phyloP scores from a whole-genome alignment of 441 rosid genomes.

The Capsella rubella region DNA sequence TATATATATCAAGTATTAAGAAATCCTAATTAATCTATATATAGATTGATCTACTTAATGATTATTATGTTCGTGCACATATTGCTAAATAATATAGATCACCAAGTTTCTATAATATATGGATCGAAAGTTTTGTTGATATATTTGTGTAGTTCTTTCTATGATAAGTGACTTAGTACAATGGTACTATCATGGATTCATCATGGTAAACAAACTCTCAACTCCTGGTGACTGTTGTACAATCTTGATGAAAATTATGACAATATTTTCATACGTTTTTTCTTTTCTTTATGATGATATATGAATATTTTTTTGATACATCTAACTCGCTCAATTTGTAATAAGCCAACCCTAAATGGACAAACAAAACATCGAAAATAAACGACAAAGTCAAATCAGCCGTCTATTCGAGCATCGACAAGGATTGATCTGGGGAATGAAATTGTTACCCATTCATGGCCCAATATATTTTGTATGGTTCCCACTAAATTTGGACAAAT shows the following conservation, averaged over 20 bases:
- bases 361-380: conserved; percentile 31
- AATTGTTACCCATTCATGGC: conserved; percentile 35
- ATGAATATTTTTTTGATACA: background rate
- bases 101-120: conserved; percentile 10
- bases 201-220: background rate
- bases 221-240: background rate
- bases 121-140: background rate
- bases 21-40: background rate
- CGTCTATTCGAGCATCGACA: conserved; percentile 38
- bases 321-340: background rate
- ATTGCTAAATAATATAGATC: background rate
- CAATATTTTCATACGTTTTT: background rate
- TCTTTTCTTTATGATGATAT: background rate
- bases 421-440: conserved; percentile 35
- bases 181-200: background rate
- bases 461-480: conserved; percentile 30
- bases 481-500: conserved; percentile 31
- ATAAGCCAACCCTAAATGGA: conserved; percentile 34
- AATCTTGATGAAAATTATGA: background rate
- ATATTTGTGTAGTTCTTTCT: background rate
- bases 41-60: conserved; percentile 22
- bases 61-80: conserved; percentile 42
- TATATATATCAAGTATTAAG: background rate
- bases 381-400: conserved; percentile 40
- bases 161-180: background rate